Conservation (phyloP, 73 alveolate species). For the Paramecium caudatum region DNA sequence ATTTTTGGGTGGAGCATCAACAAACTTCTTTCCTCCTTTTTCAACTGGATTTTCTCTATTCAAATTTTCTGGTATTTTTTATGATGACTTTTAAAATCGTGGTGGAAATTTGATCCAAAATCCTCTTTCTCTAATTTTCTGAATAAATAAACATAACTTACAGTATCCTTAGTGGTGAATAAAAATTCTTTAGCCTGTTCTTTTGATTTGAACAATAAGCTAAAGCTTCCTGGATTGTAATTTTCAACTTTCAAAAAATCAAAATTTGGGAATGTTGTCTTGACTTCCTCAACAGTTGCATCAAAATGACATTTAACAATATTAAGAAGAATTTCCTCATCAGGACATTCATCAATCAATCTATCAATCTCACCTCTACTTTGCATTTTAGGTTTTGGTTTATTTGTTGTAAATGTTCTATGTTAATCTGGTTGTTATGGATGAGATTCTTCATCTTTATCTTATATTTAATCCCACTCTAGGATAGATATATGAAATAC, state of each 20-base stretch:
- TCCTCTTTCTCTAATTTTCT: constrained; percentile 63
- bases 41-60: constrained; percentile 1
- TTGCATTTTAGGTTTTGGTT: constrained; percentile 59
- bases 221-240: constrained; percentile 68
- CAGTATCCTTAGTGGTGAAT: constrained; percentile 45
- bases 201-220: constrained; percentile 36
- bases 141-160: neutral
- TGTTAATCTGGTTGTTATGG: neutral
- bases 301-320: constrained; percentile 68
- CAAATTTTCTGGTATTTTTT: constrained; percentile 1
- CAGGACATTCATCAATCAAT: constrained; percentile 47
- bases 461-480: constrained; percentile 50
- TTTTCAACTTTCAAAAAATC: constrained; percentile 60
- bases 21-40: neutral
- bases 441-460: constrained; percentile 35
- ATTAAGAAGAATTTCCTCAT: constrained; percentile 57
- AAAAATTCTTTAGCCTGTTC: constrained; percentile 64
- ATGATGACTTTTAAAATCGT: constrained; percentile 24
- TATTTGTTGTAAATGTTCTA: constrained; percentile 29
- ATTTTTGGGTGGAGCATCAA: constrained; percentile 53
- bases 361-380: constrained; percentile 60
- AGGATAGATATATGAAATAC: neutral
- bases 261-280: neutral
- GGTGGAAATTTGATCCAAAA: constrained; percentile 66
- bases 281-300: constrained; percentile 58